A percentile compares a stretch with the other conserved stretches of the same genome.
Evolutionary conservation across 495 filamentous ascomycete species (phyloP).

Genomic region (Trypethelium eluteriae): DNA sequence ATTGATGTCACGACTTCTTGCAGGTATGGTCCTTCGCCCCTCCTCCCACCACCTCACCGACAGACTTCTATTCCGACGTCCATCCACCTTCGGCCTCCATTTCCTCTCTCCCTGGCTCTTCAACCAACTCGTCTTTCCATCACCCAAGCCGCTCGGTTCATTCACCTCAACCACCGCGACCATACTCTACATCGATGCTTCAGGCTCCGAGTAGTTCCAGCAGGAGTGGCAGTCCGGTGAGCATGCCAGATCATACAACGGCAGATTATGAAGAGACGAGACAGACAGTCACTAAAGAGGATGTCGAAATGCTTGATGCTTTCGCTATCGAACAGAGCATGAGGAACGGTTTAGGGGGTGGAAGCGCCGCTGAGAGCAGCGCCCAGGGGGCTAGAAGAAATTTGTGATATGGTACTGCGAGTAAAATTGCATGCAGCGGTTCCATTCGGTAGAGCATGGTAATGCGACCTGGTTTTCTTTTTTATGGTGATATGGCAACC

Average conservation of each 20-base stretch:
- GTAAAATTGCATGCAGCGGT: no score
- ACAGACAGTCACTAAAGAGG: neutral
- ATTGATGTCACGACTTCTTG: neutral
- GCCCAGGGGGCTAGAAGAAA: neutral
- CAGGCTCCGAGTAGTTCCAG: neutral
- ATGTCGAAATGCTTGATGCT: constrained; percentile 1
- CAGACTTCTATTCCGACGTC: constrained; percentile 30
- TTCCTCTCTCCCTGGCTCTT: neutral
- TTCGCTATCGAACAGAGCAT: neutral
- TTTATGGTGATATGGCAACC: no score
- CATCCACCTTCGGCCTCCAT: neutral
- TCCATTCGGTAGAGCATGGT: no score
- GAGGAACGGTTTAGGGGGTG: neutral
- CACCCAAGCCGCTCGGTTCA: neutral
- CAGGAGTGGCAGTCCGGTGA: constrained; percentile 8
- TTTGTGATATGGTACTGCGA: neutral
- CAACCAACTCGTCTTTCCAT: neutral
- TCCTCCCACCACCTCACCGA: constrained; percentile 46
- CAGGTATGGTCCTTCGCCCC: constrained; percentile 91
- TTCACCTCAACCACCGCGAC: neutral
- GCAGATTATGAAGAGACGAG: constrained; percentile 1
- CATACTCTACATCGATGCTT: neutral
- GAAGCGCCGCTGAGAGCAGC: neutral
- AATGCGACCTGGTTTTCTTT: no score
- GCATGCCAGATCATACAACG: constrained; percentile 12